Percentiles rank a stretch among this genome's conserved stretches.
Conservation (phyloP, 2,329 filamentous ascomycete genomes). For the Talaromyces sp. region DNA sequence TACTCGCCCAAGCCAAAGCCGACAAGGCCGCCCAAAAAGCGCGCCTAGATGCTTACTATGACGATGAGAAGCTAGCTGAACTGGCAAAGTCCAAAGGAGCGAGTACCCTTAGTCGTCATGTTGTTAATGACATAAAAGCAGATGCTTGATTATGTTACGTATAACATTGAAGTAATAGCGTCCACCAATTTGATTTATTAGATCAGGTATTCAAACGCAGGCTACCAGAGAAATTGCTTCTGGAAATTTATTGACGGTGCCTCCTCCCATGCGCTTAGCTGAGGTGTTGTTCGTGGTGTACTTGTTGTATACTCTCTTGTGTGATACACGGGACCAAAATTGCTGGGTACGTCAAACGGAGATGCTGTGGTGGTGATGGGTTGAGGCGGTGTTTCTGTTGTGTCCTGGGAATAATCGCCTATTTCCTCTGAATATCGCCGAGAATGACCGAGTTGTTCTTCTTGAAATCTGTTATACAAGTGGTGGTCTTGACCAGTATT, state of each 20-base stretch:
- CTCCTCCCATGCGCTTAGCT: constrained; percentile 22
- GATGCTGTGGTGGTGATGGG: neutral
- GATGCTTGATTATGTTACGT: neutral
- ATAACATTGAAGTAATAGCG: neutral
- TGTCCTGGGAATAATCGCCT: neutral
- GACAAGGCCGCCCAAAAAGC: constrained; percentile 18
- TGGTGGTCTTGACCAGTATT: neutral
- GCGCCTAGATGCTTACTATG: constrained; percentile 18
- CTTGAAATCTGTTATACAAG: neutral
- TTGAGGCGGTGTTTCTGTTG: neutral
- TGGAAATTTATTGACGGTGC: constrained; percentile 27
- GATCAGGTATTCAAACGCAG: neutral
- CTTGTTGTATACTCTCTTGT: neutral
- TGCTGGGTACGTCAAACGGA: neutral
- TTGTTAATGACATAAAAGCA: neutral
- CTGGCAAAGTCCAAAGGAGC: constrained; percentile 2
- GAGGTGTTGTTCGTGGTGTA: neutral
- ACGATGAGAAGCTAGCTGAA: constrained; percentile 15
- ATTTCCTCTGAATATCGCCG: neutral
- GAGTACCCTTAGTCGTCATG: neutral
- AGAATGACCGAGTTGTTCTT: neutral
- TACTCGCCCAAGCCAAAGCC: constrained; percentile 20
- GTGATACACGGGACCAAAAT: neutral
- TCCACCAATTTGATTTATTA: neutral
- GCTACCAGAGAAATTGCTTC: constrained; percentile 28